Percentiles rank a stretch among this genome's conserved stretches.
Evolutionary conservation across 768 basidiomycete species (phyloP).

Genomic region (Tephrocybe rancida): DNA sequence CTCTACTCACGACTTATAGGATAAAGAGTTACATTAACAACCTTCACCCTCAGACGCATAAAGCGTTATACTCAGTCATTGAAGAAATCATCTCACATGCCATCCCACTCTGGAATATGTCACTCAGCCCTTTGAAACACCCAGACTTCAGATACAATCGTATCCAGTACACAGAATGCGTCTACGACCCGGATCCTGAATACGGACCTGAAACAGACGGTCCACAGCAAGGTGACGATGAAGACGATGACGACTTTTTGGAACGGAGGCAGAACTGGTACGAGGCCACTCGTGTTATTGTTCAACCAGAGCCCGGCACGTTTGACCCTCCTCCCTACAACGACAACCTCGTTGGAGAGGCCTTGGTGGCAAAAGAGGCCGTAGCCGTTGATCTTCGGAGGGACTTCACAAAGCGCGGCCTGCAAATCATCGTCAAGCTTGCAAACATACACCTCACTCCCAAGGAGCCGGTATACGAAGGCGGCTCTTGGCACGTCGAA

Average conservation of each 20-base stretch:
- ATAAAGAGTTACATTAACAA: conserved; percentile 46
- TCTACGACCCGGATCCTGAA: conserved; percentile 19
- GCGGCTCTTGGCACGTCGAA: conserved; percentile 42
- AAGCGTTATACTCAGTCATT: conserved; percentile 26
- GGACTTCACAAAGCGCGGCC: conserved; percentile 12
- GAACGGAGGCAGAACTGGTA: conserved; percentile 13
- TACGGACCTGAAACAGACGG: conserved; percentile 9
- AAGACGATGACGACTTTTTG: conserved; percentile 17
- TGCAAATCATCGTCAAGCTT: conserved; percentile 35
- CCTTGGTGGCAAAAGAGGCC: not conserved
- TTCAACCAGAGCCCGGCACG: conserved; percentile 17
- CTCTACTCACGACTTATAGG: conserved; percentile 11
- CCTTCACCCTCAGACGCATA: conserved; percentile 31
- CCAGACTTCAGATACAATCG: conserved; percentile 4
- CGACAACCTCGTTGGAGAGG: not conserved
- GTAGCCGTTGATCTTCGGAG: conserved; percentile 5
- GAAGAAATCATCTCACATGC: conserved; percentile 28
- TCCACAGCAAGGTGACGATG: conserved; percentile 18
- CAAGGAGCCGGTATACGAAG: conserved; percentile 34
- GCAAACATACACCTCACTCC: conserved; percentile 36
- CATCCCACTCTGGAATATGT: conserved; percentile 35
- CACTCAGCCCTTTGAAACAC: conserved; percentile 17
- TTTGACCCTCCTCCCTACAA: conserved; percentile 13
- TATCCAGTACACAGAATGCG: conserved; percentile 11
- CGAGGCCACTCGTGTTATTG: conserved; percentile 6